These are phyloP conservation scores for Mycena kentingensis DNA, from an alignment of 768 basidiomycete species.

Conservation along the genomic window DNA sequence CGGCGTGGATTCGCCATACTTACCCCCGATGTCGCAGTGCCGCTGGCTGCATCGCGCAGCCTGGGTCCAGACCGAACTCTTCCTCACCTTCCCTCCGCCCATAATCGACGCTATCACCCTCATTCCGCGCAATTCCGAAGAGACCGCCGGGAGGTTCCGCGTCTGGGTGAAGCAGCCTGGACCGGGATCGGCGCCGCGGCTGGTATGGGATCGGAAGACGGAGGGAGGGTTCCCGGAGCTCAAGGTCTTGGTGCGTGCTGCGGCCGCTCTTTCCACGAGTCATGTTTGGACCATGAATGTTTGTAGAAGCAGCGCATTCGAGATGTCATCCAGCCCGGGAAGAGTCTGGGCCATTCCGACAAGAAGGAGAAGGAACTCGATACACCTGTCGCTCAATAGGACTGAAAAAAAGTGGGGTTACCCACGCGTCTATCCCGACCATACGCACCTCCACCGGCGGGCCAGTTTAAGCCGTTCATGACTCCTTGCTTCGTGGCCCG, in stretches of 20 bases:
- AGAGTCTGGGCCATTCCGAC: too few relatives aligned
- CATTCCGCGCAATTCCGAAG: slow-evolving; percentile 73
- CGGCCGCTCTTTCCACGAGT: too few relatives aligned
- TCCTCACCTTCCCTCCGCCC: slow-evolving; percentile 88
- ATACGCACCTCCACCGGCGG: too few relatives aligned
- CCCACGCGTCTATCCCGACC: too few relatives aligned
- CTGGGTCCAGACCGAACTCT: slow-evolving; percentile 92
- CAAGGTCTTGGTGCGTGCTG: slow-evolving; percentile 76
- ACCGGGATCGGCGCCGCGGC: slow-evolving; percentile 33
- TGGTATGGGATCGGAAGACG: slow-evolving; percentile 89
- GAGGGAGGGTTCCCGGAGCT: slow-evolving; percentile 93
- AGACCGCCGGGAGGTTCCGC: slow-evolving; percentile 88
- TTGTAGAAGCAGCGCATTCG: too few relatives aligned
- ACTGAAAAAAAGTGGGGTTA: too few relatives aligned
- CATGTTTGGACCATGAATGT: too few relatives aligned
- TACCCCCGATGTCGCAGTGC: slow-evolving; percentile 4
- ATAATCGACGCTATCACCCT: slow-evolving; percentile 65
- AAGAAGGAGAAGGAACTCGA: too few relatives aligned
- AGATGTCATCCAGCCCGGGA: too few relatives aligned
- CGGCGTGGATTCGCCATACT: background rate
- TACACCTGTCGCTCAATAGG: too few relatives aligned
- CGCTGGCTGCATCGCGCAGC: slow-evolving; percentile 87
- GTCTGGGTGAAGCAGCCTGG: slow-evolving; percentile 76
- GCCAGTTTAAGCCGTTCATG: too few relatives aligned
- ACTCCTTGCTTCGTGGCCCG: too few relatives aligned